Evolutionary conservation across 768 basidiomycete genomes (phyloP), one percentile per base, ranked within the genome.

Genomic region (Suillus plorans): DNA sequence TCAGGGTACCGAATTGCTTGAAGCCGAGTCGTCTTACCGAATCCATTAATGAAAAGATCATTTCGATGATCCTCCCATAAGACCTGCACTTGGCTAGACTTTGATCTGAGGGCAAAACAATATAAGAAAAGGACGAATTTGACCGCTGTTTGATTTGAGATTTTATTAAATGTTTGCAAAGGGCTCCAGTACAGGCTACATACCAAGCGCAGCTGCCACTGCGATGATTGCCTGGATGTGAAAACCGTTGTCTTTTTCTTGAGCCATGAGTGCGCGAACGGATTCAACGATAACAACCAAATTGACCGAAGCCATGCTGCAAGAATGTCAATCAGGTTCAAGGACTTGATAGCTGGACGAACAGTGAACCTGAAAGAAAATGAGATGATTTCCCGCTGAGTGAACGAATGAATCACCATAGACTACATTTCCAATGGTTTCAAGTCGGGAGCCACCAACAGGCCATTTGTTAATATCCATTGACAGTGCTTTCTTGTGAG

Each of bases 41-140:
- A 90, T 31, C 84, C 80, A 71, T 95, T 95, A 73, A 94, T 88
- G 73, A 87, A 92, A n/a, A 95, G 73, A 71, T 97, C 97, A 71
- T 95, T 98, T 69, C 96, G 83, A 68, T 98, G 96, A 73, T 99
- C 97, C 76, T 97, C 93, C 95, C 94, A 98, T 36, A 97, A 84
- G n/a, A 97, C 87, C 55, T 86, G 86, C 3, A 99, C 97, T 77
- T 99, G 97, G 70, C 92, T 95, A 7, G 92, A 95, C 67, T 85
- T 86, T 39, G 83, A 84, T 36, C 93, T 87, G 53, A 97, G 82
- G 4, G 92, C 83, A 70, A 80, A 86, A 75, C 95, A 95, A 77
- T 95, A 97, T 5, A 95, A 44, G 79, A 99, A 99, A 50, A 99
- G 85, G 0, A 89, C 52, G 55, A 94, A 82, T 77, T 99, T 99